phyloP scores from a whole-genome alignment of 1,284 basidiomycete species.

The Apiotrichum akiyoshidainum region DNA sequence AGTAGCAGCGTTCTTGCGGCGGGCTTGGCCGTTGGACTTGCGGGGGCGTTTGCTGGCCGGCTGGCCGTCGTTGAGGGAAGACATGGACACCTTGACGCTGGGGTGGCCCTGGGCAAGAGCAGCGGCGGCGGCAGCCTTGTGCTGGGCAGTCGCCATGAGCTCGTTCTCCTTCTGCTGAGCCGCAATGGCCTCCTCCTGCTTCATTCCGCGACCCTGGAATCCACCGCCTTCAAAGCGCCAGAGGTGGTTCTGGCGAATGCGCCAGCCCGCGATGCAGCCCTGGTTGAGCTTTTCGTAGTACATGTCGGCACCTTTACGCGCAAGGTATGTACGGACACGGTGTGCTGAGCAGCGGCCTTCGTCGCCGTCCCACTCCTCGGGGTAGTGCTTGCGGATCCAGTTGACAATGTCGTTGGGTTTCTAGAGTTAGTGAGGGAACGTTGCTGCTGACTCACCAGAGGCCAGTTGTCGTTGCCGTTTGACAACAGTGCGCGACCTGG shows the following conservation, averaged over 20 bases:
- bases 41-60: slow-evolving; percentile 19
- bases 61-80: slow-evolving; percentile 12
- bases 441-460: slow-evolving; percentile 32
- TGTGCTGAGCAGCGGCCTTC: slow-evolving; percentile 49
- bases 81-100: slow-evolving; percentile 44
- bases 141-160: slow-evolving; percentile 35
- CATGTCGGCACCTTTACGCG: slow-evolving; percentile 50
- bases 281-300: slow-evolving; percentile 51
- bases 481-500: slow-evolving; percentile 43
- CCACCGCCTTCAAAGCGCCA: slow-evolving; percentile 49
- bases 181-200: slow-evolving; percentile 47
- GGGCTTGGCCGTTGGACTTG: slow-evolving; percentile 23
- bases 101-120: slow-evolving; percentile 47
- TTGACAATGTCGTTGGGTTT: slow-evolving; percentile 51
- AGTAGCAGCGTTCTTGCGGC: slow-evolving; percentile 15
- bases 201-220: slow-evolving; percentile 49
- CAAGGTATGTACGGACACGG: slow-evolving; percentile 48
- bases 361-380: slow-evolving; percentile 49
- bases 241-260: slow-evolving; percentile 47
- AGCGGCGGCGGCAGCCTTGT: slow-evolving; percentile 46
- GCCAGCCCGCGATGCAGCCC: slow-evolving; percentile 46
- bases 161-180: slow-evolving; percentile 43
- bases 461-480: slow-evolving; percentile 50
- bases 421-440: slow-evolving; percentile 16
- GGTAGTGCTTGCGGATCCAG: slow-evolving; percentile 49